Base-by-base conservation (phyloP, 2,329 filamentous ascomycete species). In the Epichloe hybrida region DNA sequence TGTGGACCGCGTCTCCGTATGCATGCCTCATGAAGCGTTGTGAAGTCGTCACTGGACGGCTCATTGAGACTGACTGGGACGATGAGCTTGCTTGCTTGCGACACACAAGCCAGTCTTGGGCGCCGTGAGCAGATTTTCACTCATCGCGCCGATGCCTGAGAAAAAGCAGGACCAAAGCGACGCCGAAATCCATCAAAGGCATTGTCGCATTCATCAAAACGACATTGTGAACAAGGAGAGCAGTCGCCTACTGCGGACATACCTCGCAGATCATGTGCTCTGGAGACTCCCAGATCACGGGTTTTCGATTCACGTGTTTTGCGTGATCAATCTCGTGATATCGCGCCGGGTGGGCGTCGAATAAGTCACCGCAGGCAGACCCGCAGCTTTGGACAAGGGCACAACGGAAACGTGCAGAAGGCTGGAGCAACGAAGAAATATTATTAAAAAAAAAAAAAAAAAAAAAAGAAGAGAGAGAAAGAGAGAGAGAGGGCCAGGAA, bases 271-370 rank as follows among this genome's bases (percentile, higher is more conserved):
- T 71, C 69, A 71, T 71, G 69, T 71, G 69, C 67, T 64, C 49
- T 60, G 58, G 55, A 56, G 57, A 57, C 55, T 55, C 54, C 58
- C 62, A 68, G 66, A 72, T 71, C 69, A 71, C 69, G 69, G 69
- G 68, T 68, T 68, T 64, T 55, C 57, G 58, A 60, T 66, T 70
- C 69, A 71, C 68, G 69, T 71, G 68, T 68, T 68, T 64, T 65
- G 64, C 62, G 66, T 66, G 66, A 67, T 66, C 63, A 65, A 71
- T 68, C 69, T 72, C 69, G 70, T 72, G 69, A 72, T 72, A 69
- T 71, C 69, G 69, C 68, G 69, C 59, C 55, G 39, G 40, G 36
- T 51, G 45, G 53, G 46, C 46, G 57, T 58, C 55, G 53, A 58
- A 60, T 64, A 66, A 64, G 64, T 63, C 56, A 56, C 53, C 53